Evolutionary conservation across 768 basidiomycete genomes (phyloP).

Genomic region (Pulveroboletus sp.): DNA sequence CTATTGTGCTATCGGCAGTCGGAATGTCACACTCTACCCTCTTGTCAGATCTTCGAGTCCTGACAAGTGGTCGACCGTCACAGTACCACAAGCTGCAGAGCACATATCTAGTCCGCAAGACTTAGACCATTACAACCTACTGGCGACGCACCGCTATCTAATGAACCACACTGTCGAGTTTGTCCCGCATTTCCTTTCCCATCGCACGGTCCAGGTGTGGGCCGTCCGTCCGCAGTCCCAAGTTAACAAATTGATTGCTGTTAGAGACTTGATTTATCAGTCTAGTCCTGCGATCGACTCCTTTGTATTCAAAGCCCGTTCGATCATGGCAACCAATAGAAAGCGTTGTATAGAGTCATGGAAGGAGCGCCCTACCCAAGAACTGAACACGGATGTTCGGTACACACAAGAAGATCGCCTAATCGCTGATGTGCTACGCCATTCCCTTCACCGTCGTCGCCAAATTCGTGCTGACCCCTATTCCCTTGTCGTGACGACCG

Average conservation of each 20-base stretch:
- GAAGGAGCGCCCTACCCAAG: conserved; percentile 27
- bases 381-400: conserved; percentile 18
- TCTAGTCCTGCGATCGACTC: conserved; percentile 36
- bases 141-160: conserved; percentile 60
- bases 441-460: conserved; percentile 46
- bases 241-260: conserved; percentile 44
- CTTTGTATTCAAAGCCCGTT: conserved; percentile 50
- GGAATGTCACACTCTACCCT: conserved; percentile 37
- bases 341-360: conserved; percentile 28
- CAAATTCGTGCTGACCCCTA: conserved; percentile 63
- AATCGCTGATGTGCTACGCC: conserved; percentile 56
- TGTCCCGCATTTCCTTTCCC: conserved; percentile 42
- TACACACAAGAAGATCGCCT: conserved; percentile 52
- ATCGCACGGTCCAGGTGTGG: conserved; percentile 49
- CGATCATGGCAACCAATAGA: conserved; percentile 36
- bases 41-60: conserved; percentile 41
- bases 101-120: conserved; percentile 33
- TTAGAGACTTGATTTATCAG: conserved; percentile 45
- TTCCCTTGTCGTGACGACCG: conserved; percentile 41
- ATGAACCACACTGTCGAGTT: conserved; percentile 53
- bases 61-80: conserved; percentile 51
- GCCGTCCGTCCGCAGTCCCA: conserved; percentile 59
- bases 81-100: conserved; percentile 48
- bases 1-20: conserved; percentile 31
- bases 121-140: conserved; percentile 33